A percentile compares a stretch with the other conserved stretches of the same genome.
These are phyloP conservation scores for Podospora australis DNA, from an alignment of 495 filamentous ascomycete species.

Conservation along the genomic window DNA sequence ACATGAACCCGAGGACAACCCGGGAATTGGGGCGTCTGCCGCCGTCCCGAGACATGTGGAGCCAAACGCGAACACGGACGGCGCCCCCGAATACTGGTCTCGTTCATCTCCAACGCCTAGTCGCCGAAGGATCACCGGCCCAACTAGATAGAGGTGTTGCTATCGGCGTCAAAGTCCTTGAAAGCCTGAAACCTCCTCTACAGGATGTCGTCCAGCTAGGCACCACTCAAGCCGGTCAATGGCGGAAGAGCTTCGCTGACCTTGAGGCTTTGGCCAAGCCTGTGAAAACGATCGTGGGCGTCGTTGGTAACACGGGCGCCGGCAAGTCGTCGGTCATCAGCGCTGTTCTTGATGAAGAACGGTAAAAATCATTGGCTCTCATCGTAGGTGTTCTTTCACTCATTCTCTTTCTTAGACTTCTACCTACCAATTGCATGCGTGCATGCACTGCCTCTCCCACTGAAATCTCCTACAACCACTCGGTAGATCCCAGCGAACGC, in stretches of 20 bases:
- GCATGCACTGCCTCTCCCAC: slow-evolving; percentile 62
- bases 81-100: background rate
- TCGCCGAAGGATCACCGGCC: slow-evolving; percentile 9
- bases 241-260: slow-evolving; percentile 37
- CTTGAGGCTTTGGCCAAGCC: slow-evolving; percentile 20
- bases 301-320: slow-evolving; percentile 53
- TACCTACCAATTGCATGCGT: slow-evolving; percentile 36
- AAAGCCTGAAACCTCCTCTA: slow-evolving; percentile 16
- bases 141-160: slow-evolving; percentile 27
- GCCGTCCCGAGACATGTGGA: no score
- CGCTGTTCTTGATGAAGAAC: slow-evolving; percentile 50
- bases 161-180: slow-evolving; percentile 20
- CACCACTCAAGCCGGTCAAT: slow-evolving; percentile 20
- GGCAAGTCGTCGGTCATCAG: slow-evolving; percentile 59
- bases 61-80: no score
- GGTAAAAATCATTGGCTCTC: slow-evolving; percentile 43
- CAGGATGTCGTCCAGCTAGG: slow-evolving; percentile 3
- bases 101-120: slow-evolving; percentile 18
- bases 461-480: slow-evolving; percentile 56
- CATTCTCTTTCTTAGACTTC: slow-evolving; percentile 38
- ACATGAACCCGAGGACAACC: slow-evolving; percentile 5
- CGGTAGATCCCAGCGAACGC: slow-evolving; percentile 33
- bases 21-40: no score
- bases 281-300: slow-evolving; percentile 45
- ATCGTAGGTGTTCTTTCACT: no score